phyloP scores from a whole-genome alignment of 192 early-diverging fungal genomes.

The Pilobolus umbonatus region DNA sequence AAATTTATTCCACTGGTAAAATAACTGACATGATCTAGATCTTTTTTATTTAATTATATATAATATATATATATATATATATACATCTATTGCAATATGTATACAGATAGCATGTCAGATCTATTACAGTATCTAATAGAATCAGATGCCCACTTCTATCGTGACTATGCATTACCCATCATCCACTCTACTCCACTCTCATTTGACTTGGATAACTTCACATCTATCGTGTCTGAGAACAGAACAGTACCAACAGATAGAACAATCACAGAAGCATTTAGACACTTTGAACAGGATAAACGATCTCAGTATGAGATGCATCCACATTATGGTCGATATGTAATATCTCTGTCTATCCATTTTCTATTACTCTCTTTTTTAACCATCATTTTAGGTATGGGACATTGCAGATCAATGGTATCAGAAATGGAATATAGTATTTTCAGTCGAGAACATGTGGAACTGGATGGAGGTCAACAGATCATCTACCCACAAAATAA shows the following conservation, averaged over 20 bases:
- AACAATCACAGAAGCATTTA: constrained; percentile 11
- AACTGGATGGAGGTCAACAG: constrained; percentile 13
- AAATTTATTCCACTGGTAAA: neutral
- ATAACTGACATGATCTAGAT: neutral
- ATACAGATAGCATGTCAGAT: neutral
- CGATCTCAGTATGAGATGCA: constrained; percentile 23
- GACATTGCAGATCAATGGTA: constrained; percentile 31
- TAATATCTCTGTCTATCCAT: neutral
- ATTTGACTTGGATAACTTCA: constrained; percentile 23
- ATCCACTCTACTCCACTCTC: constrained; percentile 1
- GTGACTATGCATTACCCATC: constrained; percentile 21
- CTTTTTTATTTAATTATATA: neutral
- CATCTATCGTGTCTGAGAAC: neutral
- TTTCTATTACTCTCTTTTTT: neutral
- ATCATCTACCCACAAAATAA: constrained; percentile 1
- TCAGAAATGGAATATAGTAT: constrained; percentile 26
- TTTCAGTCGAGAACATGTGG: constrained; percentile 26
- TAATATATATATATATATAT: neutral
- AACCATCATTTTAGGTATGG: constrained; percentile 17
- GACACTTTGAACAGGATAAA: constrained; percentile 16
- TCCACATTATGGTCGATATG: constrained; percentile 27
- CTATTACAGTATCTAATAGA: constrained; percentile 17
- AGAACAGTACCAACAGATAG: neutral
- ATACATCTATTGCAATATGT: neutral
- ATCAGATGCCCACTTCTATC: constrained; percentile 20